phyloP scores from a whole-genome alignment of 2,329 filamentous ascomycete species.

The Ambrosiella beaveri region DNA sequence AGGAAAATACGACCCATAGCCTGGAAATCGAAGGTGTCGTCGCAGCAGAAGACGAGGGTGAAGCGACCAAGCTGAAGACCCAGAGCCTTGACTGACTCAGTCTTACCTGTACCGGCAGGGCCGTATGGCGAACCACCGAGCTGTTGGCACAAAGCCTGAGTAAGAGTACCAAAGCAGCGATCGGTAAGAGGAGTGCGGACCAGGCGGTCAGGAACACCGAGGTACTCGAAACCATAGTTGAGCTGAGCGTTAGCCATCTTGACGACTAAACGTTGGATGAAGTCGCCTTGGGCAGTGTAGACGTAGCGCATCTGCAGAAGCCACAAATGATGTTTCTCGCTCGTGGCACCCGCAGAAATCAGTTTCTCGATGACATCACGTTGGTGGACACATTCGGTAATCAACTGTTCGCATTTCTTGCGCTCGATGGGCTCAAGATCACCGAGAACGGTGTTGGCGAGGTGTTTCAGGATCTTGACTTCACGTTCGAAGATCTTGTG shows the following conservation, averaged over 20 bases:
- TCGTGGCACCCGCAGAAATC: slow-evolving; percentile 53
- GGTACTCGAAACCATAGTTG: slow-evolving; percentile 94
- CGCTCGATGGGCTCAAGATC: slow-evolving; percentile 74
- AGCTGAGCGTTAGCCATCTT: slow-evolving; percentile 95
- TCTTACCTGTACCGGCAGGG: slow-evolving; percentile 95
- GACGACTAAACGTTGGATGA: slow-evolving; percentile 65
- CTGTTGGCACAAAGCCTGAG: slow-evolving; percentile 84
- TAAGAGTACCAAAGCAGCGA: slow-evolving; percentile 93
- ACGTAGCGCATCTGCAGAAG: slow-evolving; percentile 94
- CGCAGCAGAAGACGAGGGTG: slow-evolving; percentile 97
- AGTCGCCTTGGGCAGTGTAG: slow-evolving; percentile 61
- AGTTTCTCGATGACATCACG: slow-evolving; percentile 84
- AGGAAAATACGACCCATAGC: slow-evolving; percentile 99
- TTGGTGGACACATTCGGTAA: slow-evolving; percentile 97
- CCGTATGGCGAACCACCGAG: slow-evolving; percentile 95
- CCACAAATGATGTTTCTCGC: slow-evolving; percentile 75
- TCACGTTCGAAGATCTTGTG: slow-evolving; percentile 63
- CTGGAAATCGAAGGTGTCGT: slow-evolving; percentile 99
- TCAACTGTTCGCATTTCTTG: slow-evolving; percentile 96
- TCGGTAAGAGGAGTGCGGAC: slow-evolving; percentile 95
- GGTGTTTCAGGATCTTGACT: slow-evolving; percentile 65
- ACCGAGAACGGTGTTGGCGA: slow-evolving; percentile 76
- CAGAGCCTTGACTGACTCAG: slow-evolving; percentile 94
- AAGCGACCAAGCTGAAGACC: slow-evolving; percentile 94
- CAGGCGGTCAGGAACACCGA: slow-evolving; percentile 88